Conservation (phyloP, 345 rosid genomes). For the Excoecaria agallocha region DNA sequence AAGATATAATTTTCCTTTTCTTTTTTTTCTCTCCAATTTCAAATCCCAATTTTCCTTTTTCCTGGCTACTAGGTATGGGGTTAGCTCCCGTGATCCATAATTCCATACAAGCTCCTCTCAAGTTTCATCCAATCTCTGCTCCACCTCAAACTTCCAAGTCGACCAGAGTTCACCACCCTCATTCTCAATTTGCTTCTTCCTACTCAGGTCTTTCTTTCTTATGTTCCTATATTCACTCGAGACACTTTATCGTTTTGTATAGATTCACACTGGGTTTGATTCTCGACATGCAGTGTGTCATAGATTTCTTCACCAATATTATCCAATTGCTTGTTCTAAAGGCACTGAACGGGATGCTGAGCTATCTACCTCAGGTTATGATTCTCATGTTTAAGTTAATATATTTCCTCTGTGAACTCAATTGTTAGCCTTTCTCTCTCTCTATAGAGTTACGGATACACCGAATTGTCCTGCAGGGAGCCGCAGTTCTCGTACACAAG, state of each 20-base stretch:
- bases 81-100: conserved; percentile 62
- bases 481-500: conserved; percentile 29
- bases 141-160: conserved; percentile 33
- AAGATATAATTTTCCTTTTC: background rate
- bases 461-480: conserved; percentile 31
- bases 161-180: conserved; percentile 36
- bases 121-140: conserved; percentile 37
- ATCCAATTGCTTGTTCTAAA: conserved; percentile 41
- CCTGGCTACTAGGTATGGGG: conserved; percentile 34
- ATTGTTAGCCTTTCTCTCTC: background rate
- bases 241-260: background rate
- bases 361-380: conserved; percentile 52
- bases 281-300: conserved; percentile 34
- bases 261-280: background rate
- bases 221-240: background rate
- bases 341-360: conserved; percentile 56
- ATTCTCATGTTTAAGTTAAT: background rate
- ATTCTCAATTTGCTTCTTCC: conserved; percentile 2
- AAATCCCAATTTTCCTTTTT: background rate
- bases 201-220: conserved; percentile 32
- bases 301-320: conserved; percentile 25
- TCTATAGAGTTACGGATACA: background rate
- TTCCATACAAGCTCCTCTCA: conserved; percentile 44
- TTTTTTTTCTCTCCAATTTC: no score
- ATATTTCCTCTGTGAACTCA: conserved; percentile 1